These are phyloP conservation scores for Phytophthora pseudosyringae DNA, from an alignment of 352 stramenopile genomes.

Conservation along the genomic window DNA sequence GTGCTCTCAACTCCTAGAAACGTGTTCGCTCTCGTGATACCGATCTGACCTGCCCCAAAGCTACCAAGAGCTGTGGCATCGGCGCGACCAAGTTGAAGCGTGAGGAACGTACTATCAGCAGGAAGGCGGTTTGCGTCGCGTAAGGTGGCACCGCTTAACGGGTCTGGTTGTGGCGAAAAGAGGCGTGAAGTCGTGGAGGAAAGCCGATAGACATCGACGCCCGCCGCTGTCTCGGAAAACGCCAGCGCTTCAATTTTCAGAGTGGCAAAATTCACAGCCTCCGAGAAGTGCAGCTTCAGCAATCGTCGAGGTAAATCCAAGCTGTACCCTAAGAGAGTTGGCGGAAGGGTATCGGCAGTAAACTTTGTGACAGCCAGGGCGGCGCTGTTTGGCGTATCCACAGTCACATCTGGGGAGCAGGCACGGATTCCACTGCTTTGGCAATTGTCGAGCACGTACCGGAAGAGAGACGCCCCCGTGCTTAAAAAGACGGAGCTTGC, in stretches of 20 bases:
- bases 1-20: constrained; percentile 47
- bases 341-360: constrained; percentile 48
- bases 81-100: constrained; percentile 47
- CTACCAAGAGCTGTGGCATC: constrained; percentile 47
- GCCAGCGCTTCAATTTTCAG: constrained; percentile 44
- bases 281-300: constrained; percentile 73
- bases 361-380: constrained; percentile 48
- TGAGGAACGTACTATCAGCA: constrained; percentile 67
- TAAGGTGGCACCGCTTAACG: constrained; percentile 51
- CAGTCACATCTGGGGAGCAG: constrained; percentile 39
- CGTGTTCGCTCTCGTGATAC: constrained; percentile 50
- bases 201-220: constrained; percentile 45
- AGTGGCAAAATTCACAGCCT: constrained; percentile 55
- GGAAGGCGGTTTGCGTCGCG: constrained; percentile 55
- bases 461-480: constrained; percentile 39
- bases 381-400: constrained; percentile 15
- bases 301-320: constrained; percentile 60
- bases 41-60: constrained; percentile 59
- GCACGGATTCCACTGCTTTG: constrained; percentile 32
- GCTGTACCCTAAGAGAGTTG: constrained; percentile 60
- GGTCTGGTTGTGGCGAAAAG: constrained; percentile 57
- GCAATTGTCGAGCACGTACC: constrained; percentile 58
- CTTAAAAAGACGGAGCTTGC: constrained; percentile 10
- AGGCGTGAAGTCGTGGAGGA: constrained; percentile 44
- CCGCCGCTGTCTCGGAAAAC: constrained; percentile 49